Base-by-base conservation (phyloP, 2,329 filamentous ascomycete species). In the Coniochaeta sp. region DNA sequence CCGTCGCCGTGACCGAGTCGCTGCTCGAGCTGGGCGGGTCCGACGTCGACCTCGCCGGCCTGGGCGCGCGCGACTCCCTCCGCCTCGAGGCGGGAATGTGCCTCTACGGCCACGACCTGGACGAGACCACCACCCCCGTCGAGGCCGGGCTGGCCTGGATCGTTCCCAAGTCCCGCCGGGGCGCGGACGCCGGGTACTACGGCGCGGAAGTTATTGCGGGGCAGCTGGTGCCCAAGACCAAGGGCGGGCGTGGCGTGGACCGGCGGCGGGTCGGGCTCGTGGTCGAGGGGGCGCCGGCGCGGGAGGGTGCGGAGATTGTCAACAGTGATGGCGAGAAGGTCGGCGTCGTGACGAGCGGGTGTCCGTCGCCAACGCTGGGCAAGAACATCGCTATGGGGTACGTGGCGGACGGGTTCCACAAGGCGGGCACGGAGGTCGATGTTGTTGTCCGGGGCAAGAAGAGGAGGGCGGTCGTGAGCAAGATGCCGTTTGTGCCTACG, bases 341-440 rank as follows among this genome's bases (percentile, higher is more conserved):
- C 59, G 95, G 95, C 16, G 82, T 79, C 38, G 81, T 99, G 63
- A 99, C 95, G 5, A 96, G 91, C 66, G 95, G 95, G 17, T 90
- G 91, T 65, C 95, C 95, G 0, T 93, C 89, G 70, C 95, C 95
- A 2, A 90, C 89, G 0, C 77, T 97, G 55, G 87, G 88, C 64
- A 89, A 89, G 79, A 97, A 98, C 74, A 93, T 99, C 63, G 92
- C 93, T 60, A 99, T 99, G 95, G 95, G 88, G 0, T 96, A 96
- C 71, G 81, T 97, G 70, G 85, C 86, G 74, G 86, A 90, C 64
- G 91, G 91, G 0, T 76, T 88, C 71, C 91, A 96, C 73, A 96
- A 96, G 81, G 81, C 84, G 34, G 92, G 91, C 12, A 96, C 91
- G 1, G 88, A 93, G 76, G 78, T 96, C 7, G 83, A 87, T 19